These are phyloP conservation scores for Vinca major DNA, from an alignment of 305 asterid genomes.

Conservation along the genomic window DNA sequence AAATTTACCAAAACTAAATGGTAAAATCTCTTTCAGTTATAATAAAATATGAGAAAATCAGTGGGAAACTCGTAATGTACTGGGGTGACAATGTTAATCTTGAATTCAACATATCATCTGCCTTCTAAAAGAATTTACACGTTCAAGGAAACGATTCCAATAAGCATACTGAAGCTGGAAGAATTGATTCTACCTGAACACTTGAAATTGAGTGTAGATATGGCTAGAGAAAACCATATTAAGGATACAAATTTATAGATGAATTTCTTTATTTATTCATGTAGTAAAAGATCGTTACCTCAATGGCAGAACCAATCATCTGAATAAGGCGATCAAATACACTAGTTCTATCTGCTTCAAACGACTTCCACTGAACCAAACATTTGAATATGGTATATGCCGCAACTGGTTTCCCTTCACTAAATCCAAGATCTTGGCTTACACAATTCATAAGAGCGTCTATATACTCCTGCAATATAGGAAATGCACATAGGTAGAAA, in stretches of 20 bases:
- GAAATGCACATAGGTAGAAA: not conserved
- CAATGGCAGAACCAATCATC: constrained; percentile 71
- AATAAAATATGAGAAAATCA: not conserved
- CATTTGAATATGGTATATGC: constrained; percentile 83
- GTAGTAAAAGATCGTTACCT: constrained; percentile 32
- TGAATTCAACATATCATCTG: constrained; percentile 1
- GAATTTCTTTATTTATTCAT: not conserved
- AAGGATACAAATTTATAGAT: not conserved
- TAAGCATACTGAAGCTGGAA: not conserved
- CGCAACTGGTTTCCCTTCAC: constrained; percentile 86
- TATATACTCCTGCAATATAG: constrained; percentile 45
- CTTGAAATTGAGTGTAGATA: not conserved
- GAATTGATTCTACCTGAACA: not conserved
- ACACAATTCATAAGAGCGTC: constrained; percentile 61
- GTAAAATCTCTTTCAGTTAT: not conserved
- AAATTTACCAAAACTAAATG: not conserved
- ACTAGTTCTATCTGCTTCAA: constrained; percentile 74
- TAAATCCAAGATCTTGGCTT: constrained; percentile 58
- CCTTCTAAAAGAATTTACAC: not conserved
- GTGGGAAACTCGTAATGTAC: not conserved
- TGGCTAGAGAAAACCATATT: not conserved
- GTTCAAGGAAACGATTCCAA: not conserved
- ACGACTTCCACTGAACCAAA: constrained; percentile 70
- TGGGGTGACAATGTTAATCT: not conserved
- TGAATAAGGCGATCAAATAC: constrained; percentile 81